A percentile compares a stretch with the other conserved stretches of the same genome.
These are phyloP conservation scores for Penicillium maclennaniae DNA, from an alignment of 495 filamentous ascomycete species.

Conservation along the genomic window DNA sequence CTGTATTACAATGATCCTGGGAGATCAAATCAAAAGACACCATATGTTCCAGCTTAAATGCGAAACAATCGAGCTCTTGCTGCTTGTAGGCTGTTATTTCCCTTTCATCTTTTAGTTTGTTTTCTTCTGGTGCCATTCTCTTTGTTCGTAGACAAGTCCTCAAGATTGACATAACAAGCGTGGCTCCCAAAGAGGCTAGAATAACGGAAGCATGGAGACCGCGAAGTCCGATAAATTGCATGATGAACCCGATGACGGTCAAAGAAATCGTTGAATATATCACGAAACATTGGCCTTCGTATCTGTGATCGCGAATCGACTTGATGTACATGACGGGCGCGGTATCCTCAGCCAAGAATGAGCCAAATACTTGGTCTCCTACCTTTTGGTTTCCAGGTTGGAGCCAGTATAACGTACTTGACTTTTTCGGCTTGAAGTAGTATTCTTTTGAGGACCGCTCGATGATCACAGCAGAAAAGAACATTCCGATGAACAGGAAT, in stretches of 20 bases:
- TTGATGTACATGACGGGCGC: too few species aligned
- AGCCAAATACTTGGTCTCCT: slow-evolving; percentile 39
- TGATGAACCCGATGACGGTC: slow-evolving; percentile 44
- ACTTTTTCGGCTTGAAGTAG: slow-evolving; percentile 22
- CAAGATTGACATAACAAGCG: slow-evolving; percentile 43
- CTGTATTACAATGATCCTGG: slow-evolving; percentile 1
- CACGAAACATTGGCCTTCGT: slow-evolving; percentile 1
- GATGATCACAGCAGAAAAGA: slow-evolving; percentile 39
- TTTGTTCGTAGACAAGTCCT: slow-evolving; percentile 46
- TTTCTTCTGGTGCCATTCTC: slow-evolving; percentile 31
- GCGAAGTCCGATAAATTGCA: slow-evolving; percentile 49
- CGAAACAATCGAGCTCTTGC: slow-evolving; percentile 48
- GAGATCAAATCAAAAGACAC: slow-evolving; percentile 20
- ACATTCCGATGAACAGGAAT: slow-evolving; percentile 38
- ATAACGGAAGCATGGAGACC: slow-evolving; percentile 48
- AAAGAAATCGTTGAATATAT: slow-evolving; percentile 22
- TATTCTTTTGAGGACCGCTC: slow-evolving; percentile 34
- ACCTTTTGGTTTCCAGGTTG: slow-evolving; percentile 40
- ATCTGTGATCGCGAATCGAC: slow-evolving; percentile 21
- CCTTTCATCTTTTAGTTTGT: slow-evolving; percentile 24
- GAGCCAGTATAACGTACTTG: slow-evolving; percentile 41
- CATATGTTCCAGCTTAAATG: slow-evolving; percentile 32
- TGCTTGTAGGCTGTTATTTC: slow-evolving; percentile 23
- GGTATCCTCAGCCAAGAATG: slow-evolving; percentile 39
- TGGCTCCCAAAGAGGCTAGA: slow-evolving; percentile 43